Evolutionary conservation across 108 stramenopile genomes (phyloP), one percentile per base, ranked within the genome.

Genomic region (Fistulifera solaris): DNA sequence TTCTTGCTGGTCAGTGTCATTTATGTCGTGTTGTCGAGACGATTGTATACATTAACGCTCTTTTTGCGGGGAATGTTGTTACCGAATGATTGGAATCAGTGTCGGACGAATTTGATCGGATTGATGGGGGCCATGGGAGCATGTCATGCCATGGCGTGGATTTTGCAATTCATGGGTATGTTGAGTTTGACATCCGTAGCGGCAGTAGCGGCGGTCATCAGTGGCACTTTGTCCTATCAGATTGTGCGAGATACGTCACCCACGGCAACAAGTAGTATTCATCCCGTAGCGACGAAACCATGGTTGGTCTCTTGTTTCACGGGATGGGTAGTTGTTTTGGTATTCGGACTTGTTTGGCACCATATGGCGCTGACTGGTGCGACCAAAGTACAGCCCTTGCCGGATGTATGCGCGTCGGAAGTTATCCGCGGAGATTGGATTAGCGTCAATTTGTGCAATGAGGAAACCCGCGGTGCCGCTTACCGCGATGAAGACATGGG

Each of bases 381-480:
- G 11, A 59, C 52, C 17, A 77, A 67, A 52, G 76, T 87, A 40
- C 44, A 61, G 21, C 63, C 58, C n/a, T 73, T 93, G 8, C 78
- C 85, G 40, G 28, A 59, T 0, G 56, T 63, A 5, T 93, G 91
- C 41, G 56, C 66, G 31, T 58, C 51, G 2, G 75, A 67, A 56
- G 91, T 72, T 23, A 82, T 85, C 53, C 39, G 71, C 17, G 91
- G 91, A 13, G 12, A 38, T 17, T 93, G 91, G 91, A 57, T 93
- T 23, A 62, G 77, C 11, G 38, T 86, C 10, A 81, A 87, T 65
- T 71, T 63, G n/a, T 93, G 91, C 70, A 78, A 84, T 45, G 85
- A 88, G 54, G 72, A 65, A n/a, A 63, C 60, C 4, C 61, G 76
- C 46, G 85, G 77, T n/a, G 65, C 62, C 47, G 84, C 70, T 11